These are phyloP conservation scores for Cryphonectria nitschkei DNA, from an alignment of 2,329 filamentous ascomycete genomes.

Conservation along the genomic window DNA sequence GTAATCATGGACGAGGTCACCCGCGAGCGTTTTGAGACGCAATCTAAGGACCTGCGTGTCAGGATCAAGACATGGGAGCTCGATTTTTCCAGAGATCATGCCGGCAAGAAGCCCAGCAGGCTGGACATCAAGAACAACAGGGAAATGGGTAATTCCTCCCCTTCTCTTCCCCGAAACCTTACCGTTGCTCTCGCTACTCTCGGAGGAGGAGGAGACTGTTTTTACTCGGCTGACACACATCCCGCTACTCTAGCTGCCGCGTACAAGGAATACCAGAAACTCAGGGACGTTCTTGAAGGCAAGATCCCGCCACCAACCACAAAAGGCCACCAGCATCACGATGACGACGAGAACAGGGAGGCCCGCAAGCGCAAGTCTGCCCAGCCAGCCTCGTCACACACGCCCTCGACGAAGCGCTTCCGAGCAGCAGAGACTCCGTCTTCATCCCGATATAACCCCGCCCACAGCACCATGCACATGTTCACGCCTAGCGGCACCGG, in stretches of 20 bases:
- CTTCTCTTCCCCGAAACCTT: background rate
- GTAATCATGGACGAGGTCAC: conserved; percentile 52
- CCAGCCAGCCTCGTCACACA: conserved; percentile 43
- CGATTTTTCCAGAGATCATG: conserved; percentile 64
- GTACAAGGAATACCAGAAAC: conserved; percentile 75
- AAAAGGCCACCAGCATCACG: conserved; percentile 33
- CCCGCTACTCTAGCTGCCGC: conserved; percentile 58
- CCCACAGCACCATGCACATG: conserved; percentile 31
- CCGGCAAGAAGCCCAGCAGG: conserved; percentile 69
- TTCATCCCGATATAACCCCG: conserved; percentile 30
- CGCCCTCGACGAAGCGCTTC: conserved; percentile 54
- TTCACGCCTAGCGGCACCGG: conserved; percentile 35
- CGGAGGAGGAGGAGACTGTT: background rate
- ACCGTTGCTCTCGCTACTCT: background rate
- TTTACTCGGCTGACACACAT: conserved; percentile 7
- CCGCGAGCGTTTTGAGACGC: conserved; percentile 50
- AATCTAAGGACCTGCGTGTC: conserved; percentile 60
- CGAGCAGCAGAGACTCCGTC: conserved; percentile 53
- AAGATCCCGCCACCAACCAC: conserved; percentile 49
- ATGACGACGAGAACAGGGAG: conserved; percentile 40
- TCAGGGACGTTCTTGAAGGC: conserved; percentile 62
- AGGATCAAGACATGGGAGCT: conserved; percentile 78
- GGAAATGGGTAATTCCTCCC: conserved; percentile 62
- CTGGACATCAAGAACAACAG: conserved; percentile 77
- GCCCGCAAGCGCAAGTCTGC: conserved; percentile 47